A percentile compares a stretch with the other conserved stretches of the same genome.
These are phyloP conservation scores for Metschnikowia vanudenii DNA, from an alignment of 805 yeast genomes.

Conservation along the genomic window DNA sequence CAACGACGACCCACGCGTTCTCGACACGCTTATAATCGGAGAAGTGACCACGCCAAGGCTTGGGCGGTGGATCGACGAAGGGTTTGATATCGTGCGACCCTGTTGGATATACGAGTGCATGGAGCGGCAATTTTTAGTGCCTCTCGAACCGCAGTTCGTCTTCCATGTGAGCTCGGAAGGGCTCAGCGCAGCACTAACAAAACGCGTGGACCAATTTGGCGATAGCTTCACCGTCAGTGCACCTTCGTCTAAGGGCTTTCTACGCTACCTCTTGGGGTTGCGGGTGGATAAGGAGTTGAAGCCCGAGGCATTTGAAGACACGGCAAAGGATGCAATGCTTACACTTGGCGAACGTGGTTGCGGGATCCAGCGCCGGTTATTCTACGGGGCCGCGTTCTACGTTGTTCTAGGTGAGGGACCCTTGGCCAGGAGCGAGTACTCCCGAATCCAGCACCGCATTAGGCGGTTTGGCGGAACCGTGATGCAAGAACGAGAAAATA, in stretches of 20 bases:
- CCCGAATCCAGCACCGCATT: conserved; percentile 26
- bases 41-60: conserved; percentile 30
- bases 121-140: conserved; percentile 37
- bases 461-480: conserved; percentile 45
- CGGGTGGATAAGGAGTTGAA: conserved; percentile 12
- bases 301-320: neutral
- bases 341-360: too few relatives aligned
- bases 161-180: conserved; percentile 36
- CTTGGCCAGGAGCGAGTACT: conserved; percentile 6
- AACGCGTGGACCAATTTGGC: conserved; percentile 56
- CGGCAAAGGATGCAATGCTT: too few relatives aligned
- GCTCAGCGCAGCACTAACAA: conserved; percentile 19
- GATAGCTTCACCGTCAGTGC: conserved; percentile 52
- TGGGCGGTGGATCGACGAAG: conserved; percentile 29
- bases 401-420: conserved; percentile 21
- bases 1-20: conserved; percentile 9
- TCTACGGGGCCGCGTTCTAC: conserved; percentile 34
- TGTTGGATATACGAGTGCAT: conserved; percentile 74
- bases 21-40: conserved; percentile 23
- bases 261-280: conserved; percentile 8
- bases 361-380: conserved; percentile 28
- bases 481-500: neutral
- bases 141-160: conserved; percentile 62
- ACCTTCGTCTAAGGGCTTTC: conserved; percentile 5
- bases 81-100: conserved; percentile 64